Evolutionary conservation across 345 rosid species (phyloP).

Genomic region (Mercurialis annua): DNA sequence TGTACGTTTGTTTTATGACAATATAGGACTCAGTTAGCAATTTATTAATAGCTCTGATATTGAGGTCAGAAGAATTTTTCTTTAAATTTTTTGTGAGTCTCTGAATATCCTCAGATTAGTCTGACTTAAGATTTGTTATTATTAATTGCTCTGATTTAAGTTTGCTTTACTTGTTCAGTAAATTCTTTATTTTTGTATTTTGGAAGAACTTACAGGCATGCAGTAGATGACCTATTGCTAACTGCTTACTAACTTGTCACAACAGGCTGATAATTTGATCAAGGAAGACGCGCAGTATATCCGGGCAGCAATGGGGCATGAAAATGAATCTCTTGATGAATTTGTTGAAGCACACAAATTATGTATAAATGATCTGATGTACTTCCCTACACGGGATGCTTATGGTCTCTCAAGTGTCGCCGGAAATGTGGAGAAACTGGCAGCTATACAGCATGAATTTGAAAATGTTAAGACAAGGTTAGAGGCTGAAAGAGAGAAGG

Average conservation of each 20-base stretch:
- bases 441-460: slow-evolving; percentile 77
- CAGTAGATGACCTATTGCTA: background rate
- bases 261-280: slow-evolving; percentile 69
- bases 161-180: background rate
- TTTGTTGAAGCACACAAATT: slow-evolving; percentile 86
- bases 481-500: slow-evolving; percentile 85
- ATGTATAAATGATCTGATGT: slow-evolving; percentile 90
- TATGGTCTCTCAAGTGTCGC: slow-evolving; percentile 95
- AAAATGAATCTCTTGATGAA: slow-evolving; percentile 73
- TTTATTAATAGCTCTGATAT: no score
- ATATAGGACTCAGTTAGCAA: no score
- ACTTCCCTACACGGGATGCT: slow-evolving; percentile 86
- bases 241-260: slow-evolving; percentile 14
- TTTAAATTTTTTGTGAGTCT: no score
- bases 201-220: background rate
- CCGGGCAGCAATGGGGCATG: slow-evolving; percentile 87
- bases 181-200: background rate
- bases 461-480: slow-evolving; percentile 64
- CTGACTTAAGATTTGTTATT: background rate
- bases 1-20: no score
- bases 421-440: slow-evolving; percentile 77
- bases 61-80: no score
- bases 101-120: background rate
- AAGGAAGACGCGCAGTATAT: slow-evolving; percentile 69
- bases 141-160: background rate